Percentiles rank a stretch among this genome's conserved stretches.
Evolutionary conservation across 169 alveolate genomes (phyloP).

Genomic region (Pseudocohnilembus persalinus): DNA sequence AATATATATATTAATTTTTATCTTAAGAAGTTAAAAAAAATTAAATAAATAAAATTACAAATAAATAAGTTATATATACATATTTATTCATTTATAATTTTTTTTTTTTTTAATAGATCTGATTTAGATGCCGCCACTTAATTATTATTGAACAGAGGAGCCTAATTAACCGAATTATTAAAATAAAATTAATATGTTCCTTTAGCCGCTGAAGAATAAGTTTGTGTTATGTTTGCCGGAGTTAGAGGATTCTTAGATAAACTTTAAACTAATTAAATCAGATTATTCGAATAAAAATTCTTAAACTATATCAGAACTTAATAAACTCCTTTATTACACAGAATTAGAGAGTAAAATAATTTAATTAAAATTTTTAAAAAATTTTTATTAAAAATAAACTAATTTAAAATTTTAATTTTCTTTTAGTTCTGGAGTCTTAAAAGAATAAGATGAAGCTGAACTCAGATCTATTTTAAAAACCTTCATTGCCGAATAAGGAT

Average conservation of each 20-base stretch:
- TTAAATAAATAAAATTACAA: too few relatives aligned
- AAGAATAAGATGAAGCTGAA: constrained; percentile 8
- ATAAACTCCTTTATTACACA: constrained; percentile 57
- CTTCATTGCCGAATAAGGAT: constrained; percentile 23
- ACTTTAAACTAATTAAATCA: constrained; percentile 66
- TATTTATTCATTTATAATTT: background rate
- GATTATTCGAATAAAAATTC: constrained; percentile 67
- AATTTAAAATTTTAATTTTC: background rate
- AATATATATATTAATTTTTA: too few relatives aligned
- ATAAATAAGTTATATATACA: background rate
- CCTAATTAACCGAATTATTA: constrained; percentile 90
- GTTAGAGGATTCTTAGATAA: constrained; percentile 78
- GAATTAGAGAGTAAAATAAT: constrained; percentile 43
- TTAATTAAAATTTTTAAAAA: background rate
- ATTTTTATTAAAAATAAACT: background rate
- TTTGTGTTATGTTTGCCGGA: constrained; percentile 79
- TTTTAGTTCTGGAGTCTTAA: constrained; percentile 12
- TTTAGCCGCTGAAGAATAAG: constrained; percentile 75
- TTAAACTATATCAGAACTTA: constrained; percentile 61
- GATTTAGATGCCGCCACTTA: constrained; percentile 96
- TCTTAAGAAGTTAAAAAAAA: too few relatives aligned
- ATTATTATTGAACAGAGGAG: constrained; percentile 94
- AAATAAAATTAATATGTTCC: constrained; percentile 90
- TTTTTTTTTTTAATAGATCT: constrained; percentile 49
- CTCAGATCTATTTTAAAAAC: background rate